Base-by-base conservation (phyloP, 106 monocot species). In the Triglochin maritima region DNA sequence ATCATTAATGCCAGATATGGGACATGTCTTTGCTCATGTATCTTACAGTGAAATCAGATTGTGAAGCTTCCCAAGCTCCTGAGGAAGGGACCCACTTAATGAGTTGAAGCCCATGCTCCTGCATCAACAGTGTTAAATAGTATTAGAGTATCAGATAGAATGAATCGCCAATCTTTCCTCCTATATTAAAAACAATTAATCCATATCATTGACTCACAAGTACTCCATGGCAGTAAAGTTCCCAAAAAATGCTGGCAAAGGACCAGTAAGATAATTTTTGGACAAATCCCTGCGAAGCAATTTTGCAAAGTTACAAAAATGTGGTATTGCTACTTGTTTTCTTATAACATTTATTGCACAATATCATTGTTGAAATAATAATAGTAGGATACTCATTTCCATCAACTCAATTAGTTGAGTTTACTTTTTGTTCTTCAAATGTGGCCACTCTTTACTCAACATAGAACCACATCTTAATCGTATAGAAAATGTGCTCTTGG, bases 211-310 rank as follows among this genome's bases (percentile, higher is more conserved):
- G 56, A 70, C 70, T 47, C 62, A 71, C 71, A 71, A 17, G 50
- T 60, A 62, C 50, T 71, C 2, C 60, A 71, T 41, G 44, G 11
- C 6, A 6, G 71, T 17, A 42, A 71, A 60, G n/a, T 62, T 51
- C 17, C 71, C 71, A 8, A 71, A 41, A 49, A 71, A 71, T 50
- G 61, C 60, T 6, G 71, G 71, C 17, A 71, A 50, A 47, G 60
- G 60, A 50, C 71, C 61, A 12, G 50, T 71, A 47, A 71, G 50
- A 61, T 71, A 71, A 55, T 71, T 71, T 60, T 62, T 47, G 6
- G 4, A 49, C 49, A 71, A 17, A 49, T 71, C 13, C 41, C 71
- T 71, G 71, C 46, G 5, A 48, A 60, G 4, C 2, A 46, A 59
- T 4, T 47, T 44, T 44, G 7, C 15, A 55, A n/a, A 69, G 13